phyloP scores from a whole-genome alignment of 805 yeast genomes.

The Pichia sporocuriosa region DNA sequence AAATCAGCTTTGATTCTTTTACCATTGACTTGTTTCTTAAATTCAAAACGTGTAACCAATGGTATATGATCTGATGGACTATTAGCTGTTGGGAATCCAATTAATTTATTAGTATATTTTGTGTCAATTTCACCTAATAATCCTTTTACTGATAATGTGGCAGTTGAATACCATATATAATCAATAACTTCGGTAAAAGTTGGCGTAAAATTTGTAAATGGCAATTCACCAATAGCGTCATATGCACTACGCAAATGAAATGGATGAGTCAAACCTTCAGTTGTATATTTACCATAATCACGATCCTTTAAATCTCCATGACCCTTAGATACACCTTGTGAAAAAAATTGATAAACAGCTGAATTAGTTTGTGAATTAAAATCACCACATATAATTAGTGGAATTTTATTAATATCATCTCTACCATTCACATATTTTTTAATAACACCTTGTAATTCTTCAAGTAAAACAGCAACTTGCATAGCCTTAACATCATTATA shows the following conservation, averaged over 20 bases:
- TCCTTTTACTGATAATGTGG: conserved; percentile 75
- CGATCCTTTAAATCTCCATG: conserved; percentile 81
- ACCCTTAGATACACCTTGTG: conserved; percentile 70
- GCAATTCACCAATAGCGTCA: conserved; percentile 76
- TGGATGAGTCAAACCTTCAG: conserved; percentile 77
- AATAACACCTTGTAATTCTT: conserved; percentile 68
- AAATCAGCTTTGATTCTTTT: conserved; percentile 26
- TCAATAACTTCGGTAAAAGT: conserved; percentile 89
- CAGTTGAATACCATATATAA: conserved; percentile 90
- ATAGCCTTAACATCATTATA: conserved; percentile 93
- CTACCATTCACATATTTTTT: conserved; percentile 33
- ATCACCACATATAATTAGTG: conserved; percentile 91
- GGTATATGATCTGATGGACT: conserved; percentile 95
- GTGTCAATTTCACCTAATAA: conserved; percentile 78
- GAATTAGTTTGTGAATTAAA: conserved; percentile 82
- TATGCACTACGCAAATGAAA: conserved; percentile 83
- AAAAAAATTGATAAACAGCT: conserved; percentile 87
- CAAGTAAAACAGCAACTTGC: conserved; percentile 87
- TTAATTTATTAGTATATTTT: conserved; percentile 64
- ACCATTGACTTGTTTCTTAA: conserved; percentile 38
- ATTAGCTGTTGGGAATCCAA: conserved; percentile 92
- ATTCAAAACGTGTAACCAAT: conserved; percentile 69
- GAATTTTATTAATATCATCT: conserved; percentile 39
- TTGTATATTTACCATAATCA: conserved; percentile 87
- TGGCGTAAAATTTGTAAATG: conserved; percentile 93